Base-by-base conservation (phyloP, 2,329 filamentous ascomycete species). In the Paraphaeosphaeria minitans region DNA sequence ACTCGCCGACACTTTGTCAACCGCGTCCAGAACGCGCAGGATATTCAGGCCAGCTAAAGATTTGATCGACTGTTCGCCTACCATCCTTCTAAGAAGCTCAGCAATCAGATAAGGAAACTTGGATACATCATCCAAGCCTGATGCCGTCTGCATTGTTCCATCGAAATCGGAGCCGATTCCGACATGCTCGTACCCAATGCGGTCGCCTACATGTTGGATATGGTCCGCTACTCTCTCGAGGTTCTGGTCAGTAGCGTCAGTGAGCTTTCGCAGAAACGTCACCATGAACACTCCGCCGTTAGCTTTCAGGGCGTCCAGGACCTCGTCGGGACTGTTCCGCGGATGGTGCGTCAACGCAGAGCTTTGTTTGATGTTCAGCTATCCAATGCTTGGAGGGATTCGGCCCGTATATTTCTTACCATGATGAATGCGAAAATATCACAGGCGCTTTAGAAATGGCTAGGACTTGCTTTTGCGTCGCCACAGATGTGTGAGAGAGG, bases 161-260 rank as follows among this genome's bases (percentile, higher is more conserved):
- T 97, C 93, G 74, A 92, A 96, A 75, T 97, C 93, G 55, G 89
- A 92, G 0, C 93, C 93, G 16, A 97, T 77, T 0, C 93, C 93
- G 12, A 97, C 92, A 73, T 96, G 85, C 41, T 92, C 89, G 67
- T 89, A 97, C 4, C 94, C 93, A 59, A 96, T 91, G 35, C 89
- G 78, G 37, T 90, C 80, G 1, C 91, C 93, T 63, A 97, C 93
- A 72, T 97, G 84, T 61, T 86, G 81, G 59, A 97, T 88, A 75
- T 97, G 93, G 59, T 87, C 83, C 1, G 86, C 91, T 1, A 96
- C 90, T 58, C 92, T 90, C 24, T 82, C 82, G 12, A 49, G 5
- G 8, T 5, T 3, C 5, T n/a, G 27, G 97, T 77, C 0, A 90
- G 6, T 14, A 3, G 22, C 2, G n/a, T 29, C n/a, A 13, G 24